Conservation (phyloP, 768 basidiomycete species). For the Lactarius quietus region DNA sequence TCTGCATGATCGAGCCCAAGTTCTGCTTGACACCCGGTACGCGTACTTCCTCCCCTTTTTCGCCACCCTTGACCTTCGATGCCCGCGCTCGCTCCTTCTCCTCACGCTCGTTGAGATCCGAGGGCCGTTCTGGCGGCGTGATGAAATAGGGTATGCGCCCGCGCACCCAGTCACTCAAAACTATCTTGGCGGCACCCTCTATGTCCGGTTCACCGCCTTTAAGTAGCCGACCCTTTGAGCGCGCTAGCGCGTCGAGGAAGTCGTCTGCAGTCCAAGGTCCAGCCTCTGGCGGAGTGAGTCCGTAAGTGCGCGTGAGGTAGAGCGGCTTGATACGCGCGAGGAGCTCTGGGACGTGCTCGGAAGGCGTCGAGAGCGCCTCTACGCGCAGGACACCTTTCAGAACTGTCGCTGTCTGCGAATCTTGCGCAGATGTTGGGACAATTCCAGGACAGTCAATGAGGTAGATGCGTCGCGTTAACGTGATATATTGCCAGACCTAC, state of each 20-base stretch:
- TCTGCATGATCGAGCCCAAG: conserved; percentile 81
- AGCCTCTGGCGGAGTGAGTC: conserved; percentile 56
- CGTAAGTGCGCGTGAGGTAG: conserved; percentile 86
- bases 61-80: conserved; percentile 42
- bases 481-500: conserved; percentile 98
- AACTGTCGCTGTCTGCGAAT: conserved; percentile 86
- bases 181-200: conserved; percentile 90
- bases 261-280: conserved; percentile 68
- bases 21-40: conserved; percentile 81
- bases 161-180: conserved; percentile 95
- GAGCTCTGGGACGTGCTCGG: conserved; percentile 85
- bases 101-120: conserved; percentile 64
- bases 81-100: conserved; percentile 41
- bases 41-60: conserved; percentile 30
- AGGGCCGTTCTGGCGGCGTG: conserved; percentile 78
- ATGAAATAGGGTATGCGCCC: conserved; percentile 98
- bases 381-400: conserved; percentile 97
- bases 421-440: conserved; percentile 89
- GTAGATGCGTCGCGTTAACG: conserved; percentile 92
- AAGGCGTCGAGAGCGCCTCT: conserved; percentile 88
- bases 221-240: conserved; percentile 86
- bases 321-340: conserved; percentile 90
- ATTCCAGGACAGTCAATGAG: conserved; percentile 99
- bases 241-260: conserved; percentile 80
- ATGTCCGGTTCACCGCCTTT: conserved; percentile 94